Evolutionary conservation across 2,329 filamentous ascomycete species (phyloP), one percentile per base, ranked within the genome.

Genomic region (Pestalotiopsis sp.): DNA sequence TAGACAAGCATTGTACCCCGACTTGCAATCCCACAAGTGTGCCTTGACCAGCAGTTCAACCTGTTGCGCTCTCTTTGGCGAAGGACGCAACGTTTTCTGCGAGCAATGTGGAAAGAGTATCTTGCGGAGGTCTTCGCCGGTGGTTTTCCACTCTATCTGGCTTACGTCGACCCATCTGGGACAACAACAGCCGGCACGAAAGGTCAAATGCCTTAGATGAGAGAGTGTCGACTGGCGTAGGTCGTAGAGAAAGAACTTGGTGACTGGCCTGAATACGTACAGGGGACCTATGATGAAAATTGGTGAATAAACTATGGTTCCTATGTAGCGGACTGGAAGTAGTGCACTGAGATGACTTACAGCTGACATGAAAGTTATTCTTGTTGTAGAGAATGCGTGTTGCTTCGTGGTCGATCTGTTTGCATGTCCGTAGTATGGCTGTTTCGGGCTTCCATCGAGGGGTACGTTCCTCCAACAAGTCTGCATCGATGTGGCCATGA

Each of bases 361-460:
- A 69, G 62, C 69, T 71, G 38, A 78, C 72, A 39, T 73, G 64
- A 69, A 80, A 79, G 5, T 27, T 67, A 67, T 79, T 79, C 41
- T 72, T 66, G 25, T 72, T 61, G 62, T 79, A 79, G 23, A 80
- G 72, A 4, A 79, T 66, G 3, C 72, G 71, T 6, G 72, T 77
- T 11, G 72, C 75, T 70, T 80, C 78, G 27, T 71, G 64, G 65
- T 79, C 76, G 63, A 78, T 68, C 63, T 73, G 70, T 70, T 71
- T 74, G 70, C 78, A 80, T 17, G 75, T 75, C 52, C 71, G 74
- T 36, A 80, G 73, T 38, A 80, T 69, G 27, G 72, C 66, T n/a
- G 75, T 69, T 20, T 74, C 69, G 9, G 75, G 77, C 59, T 64
- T 68, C 57, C 64, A 11, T 12, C 69, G 14, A 61, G 64, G 31